Evolutionary conservation across 257 asterid genomes (phyloP).

Genomic region (Scutellaria minor): DNA sequence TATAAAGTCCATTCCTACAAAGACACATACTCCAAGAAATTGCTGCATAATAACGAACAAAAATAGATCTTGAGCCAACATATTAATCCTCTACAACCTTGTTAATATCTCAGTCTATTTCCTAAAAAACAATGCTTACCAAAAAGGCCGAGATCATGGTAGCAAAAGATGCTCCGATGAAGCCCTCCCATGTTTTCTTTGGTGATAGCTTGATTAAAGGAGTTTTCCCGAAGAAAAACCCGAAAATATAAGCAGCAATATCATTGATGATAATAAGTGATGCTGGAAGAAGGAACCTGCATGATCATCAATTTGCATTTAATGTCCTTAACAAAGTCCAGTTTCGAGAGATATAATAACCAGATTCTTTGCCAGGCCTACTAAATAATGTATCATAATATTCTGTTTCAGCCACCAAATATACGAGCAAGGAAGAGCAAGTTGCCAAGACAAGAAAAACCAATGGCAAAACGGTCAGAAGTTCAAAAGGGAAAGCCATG

Average conservation of each 20-base stretch:
- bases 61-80: not conserved
- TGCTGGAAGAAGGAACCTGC: slow-evolving; percentile 99
- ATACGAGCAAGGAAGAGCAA: too few species aligned
- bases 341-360: slow-evolving; percentile 9
- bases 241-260: slow-evolving; percentile 83
- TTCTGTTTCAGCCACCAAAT: too few species aligned
- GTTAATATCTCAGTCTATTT: slow-evolving; percentile 20
- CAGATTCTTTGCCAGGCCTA: not conserved
- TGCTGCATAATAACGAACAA: not conserved
- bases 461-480: not conserved
- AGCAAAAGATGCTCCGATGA: slow-evolving; percentile 87
- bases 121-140: slow-evolving; percentile 47
- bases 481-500: not conserved
- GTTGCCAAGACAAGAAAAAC: not conserved
- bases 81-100: not conserved
- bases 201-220: slow-evolving; percentile 88
- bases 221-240: slow-evolving; percentile 89
- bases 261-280: slow-evolving; percentile 85
- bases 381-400: too few species aligned
- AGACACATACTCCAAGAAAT: not conserved
- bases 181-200: slow-evolving; percentile 96
- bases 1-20: slow-evolving; percentile 10
- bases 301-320: slow-evolving; percentile 37
- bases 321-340: slow-evolving; percentile 39
- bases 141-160: slow-evolving; percentile 79